Base-by-base conservation (phyloP, 2,329 filamentous ascomycete species). In the Phaeosphaeriaceae sp. region DNA sequence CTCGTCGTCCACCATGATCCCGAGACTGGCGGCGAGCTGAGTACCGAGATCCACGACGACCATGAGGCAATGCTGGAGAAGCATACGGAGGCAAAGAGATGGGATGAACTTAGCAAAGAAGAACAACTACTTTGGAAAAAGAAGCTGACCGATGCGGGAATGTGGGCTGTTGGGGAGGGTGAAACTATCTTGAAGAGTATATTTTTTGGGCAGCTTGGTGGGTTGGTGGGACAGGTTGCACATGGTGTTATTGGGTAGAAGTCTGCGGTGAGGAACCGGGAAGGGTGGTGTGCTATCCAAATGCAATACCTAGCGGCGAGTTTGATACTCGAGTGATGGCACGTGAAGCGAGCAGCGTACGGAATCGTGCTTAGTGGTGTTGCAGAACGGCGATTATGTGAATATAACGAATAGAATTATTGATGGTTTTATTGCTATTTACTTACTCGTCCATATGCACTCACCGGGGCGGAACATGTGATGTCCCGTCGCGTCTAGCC, bases 101-200 rank as follows among this genome's bases (percentile, higher is more conserved):
- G 90, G 89, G 85, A 91, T 48, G 84, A 92, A 50, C 74, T 96
- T 36, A 77, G 78, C 5, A 76, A 81, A 11, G 74, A 82, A 45
- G 83, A 92, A 71, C 83, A 83, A 68, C 75, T 78, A 42, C 76
- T 78, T 15, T 95, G 91, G 91, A 90, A 85, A 74, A 73, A 82
- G 58, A 83, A 81, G 66, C 79, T 95, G 29, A 78, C 79, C 46
- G 80, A 86, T 46, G 86, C 89, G 0, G 90, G 90, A 0, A 84
- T 91, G 56, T 95, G 90, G 90, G 83, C 83, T n/a, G 85, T 87
- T 67, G 80, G 84, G 30, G 89, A 93, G 79, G 89, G 89, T 2
- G 90, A 93, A 76, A 81, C 79, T 8, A 83, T 94, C 23, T 82
- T 95, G 60, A 85, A 87, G 73, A 88, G 89, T 2, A 83, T 95